A percentile compares a stretch with the other conserved stretches of the same genome.
phyloP scores from a whole-genome alignment of 2,329 filamentous ascomycete genomes.

The Xylariaceae sp. region DNA sequence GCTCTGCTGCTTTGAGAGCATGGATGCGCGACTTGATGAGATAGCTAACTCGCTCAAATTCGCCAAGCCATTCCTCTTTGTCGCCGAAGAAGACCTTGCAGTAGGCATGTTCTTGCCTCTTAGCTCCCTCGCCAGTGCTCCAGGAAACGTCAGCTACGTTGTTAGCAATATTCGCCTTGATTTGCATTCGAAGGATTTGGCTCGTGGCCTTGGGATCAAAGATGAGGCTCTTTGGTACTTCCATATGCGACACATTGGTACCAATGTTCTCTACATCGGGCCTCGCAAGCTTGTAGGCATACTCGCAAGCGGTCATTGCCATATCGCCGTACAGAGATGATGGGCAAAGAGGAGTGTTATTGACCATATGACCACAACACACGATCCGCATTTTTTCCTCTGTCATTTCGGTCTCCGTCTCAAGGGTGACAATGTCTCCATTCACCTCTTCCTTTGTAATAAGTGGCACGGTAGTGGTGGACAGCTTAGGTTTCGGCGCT shows the following conservation, averaged over 20 bases:
- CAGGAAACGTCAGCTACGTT: conserved; percentile 55
- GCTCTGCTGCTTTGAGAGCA: conserved; percentile 55
- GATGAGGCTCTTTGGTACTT: conserved; percentile 68
- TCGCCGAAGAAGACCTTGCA: conserved; percentile 61
- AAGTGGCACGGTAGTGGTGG: conserved; percentile 62
- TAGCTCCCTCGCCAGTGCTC: conserved; percentile 55
- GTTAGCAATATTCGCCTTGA: conserved; percentile 53
- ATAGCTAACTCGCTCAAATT: conserved; percentile 66
- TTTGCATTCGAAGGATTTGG: conserved; percentile 59
- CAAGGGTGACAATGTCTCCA: conserved; percentile 53
- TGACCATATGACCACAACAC: conserved; percentile 64
- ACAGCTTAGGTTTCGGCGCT: conserved; percentile 49
- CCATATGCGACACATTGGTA: conserved; percentile 63
- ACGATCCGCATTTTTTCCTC: conserved; percentile 59
- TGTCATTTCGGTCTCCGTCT: conserved; percentile 63
- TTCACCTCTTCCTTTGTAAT: conserved; percentile 60
- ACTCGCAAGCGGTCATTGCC: conserved; percentile 58
- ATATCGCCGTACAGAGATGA: conserved; percentile 51
- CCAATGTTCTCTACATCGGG: conserved; percentile 54
- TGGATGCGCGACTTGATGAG: conserved; percentile 63
- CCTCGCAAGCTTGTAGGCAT: conserved; percentile 61
- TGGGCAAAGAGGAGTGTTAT: conserved; percentile 62
- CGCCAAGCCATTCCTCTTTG: conserved; percentile 55
- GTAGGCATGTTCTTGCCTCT: conserved; percentile 57
- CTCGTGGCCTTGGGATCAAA: conserved; percentile 41